Evolutionary conservation across 2,329 filamentous ascomycete genomes (phyloP).

Genomic region (Microdochium bolleyi): DNA sequence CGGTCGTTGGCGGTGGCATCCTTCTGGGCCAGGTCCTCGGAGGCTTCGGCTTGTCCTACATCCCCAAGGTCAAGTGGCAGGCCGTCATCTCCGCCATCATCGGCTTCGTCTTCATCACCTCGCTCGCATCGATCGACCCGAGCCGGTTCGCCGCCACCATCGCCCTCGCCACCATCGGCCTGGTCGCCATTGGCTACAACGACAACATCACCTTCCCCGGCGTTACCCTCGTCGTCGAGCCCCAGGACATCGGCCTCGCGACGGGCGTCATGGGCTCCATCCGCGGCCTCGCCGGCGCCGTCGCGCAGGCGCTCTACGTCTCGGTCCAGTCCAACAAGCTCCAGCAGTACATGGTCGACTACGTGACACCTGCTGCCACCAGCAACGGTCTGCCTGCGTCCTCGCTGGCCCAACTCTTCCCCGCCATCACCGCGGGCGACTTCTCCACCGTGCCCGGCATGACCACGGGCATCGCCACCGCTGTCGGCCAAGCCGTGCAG

Average conservation of each 20-base stretch:
- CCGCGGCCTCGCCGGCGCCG: conserved; percentile 29
- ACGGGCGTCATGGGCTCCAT: conserved; percentile 36
- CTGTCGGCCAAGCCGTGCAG: conserved; percentile 13
- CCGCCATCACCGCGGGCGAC: neutral
- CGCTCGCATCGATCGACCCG: conserved; percentile 17
- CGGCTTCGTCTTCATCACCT: conserved; percentile 23
- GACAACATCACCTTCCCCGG: conserved; percentile 32
- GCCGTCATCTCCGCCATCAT: conserved; percentile 18
- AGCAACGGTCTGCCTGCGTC: conserved; percentile 23
- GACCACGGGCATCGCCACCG: conserved; percentile 20
- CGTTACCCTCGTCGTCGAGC: conserved; percentile 34
- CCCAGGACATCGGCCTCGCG: conserved; percentile 36
- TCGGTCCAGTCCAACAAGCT: conserved; percentile 28
- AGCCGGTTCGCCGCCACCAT: conserved; percentile 20
- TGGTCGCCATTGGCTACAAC: conserved; percentile 25
- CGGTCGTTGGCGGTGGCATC: conserved; percentile 31
- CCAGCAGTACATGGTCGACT: conserved; percentile 19
- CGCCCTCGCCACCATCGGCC: conserved; percentile 21
- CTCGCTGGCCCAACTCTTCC: conserved; percentile 21
- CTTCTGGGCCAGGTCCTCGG: conserved; percentile 29
- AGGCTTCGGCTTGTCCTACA: conserved; percentile 25
- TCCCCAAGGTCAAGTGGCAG: conserved; percentile 26
- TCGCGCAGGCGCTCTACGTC: conserved; percentile 26
- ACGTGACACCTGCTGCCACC: conserved; percentile 24
- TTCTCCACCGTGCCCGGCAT: conserved; percentile 21